phyloP scores from a whole-genome alignment of 192 early-diverging fungal genomes.

The Gigaspora rosea region DNA sequence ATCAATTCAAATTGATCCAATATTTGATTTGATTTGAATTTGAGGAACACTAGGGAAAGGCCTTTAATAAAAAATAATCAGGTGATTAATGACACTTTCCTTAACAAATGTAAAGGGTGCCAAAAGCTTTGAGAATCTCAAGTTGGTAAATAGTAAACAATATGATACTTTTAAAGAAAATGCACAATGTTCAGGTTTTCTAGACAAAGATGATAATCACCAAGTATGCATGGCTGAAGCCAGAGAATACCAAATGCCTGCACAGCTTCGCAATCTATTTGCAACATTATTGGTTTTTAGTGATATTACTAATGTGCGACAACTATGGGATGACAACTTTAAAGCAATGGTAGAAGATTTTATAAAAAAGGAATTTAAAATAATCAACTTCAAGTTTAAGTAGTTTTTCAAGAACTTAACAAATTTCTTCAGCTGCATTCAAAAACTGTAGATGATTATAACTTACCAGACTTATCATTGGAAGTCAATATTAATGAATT shows the following conservation, averaged over 20 bases:
- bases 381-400: background rate
- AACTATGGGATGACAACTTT: background rate
- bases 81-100: too few species aligned
- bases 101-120: constrained; percentile 18
- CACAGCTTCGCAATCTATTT: constrained; percentile 34
- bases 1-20: too few species aligned
- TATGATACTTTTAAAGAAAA: constrained; percentile 32
- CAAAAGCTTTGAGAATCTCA: constrained; percentile 28
- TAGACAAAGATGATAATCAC: constrained; percentile 35
- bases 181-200: constrained; percentile 23
- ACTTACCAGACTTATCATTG: background rate
- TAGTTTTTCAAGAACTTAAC: background rate
- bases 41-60: too few species aligned
- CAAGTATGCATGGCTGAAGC: constrained; percentile 27
- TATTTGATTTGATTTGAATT: too few species aligned
- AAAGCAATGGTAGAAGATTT: background rate
- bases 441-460: background rate
- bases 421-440: background rate
- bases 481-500: background rate
- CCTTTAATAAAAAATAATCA: too few species aligned
- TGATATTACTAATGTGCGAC: constrained; percentile 4
- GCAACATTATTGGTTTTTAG: background rate
- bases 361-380: background rate
- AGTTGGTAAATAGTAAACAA: constrained; percentile 1
- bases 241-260: background rate